Evolutionary conservation across 768 basidiomycete genomes (phyloP), one percentile per base, ranked within the genome.

Genomic region (Lactarius sanguifluus): DNA sequence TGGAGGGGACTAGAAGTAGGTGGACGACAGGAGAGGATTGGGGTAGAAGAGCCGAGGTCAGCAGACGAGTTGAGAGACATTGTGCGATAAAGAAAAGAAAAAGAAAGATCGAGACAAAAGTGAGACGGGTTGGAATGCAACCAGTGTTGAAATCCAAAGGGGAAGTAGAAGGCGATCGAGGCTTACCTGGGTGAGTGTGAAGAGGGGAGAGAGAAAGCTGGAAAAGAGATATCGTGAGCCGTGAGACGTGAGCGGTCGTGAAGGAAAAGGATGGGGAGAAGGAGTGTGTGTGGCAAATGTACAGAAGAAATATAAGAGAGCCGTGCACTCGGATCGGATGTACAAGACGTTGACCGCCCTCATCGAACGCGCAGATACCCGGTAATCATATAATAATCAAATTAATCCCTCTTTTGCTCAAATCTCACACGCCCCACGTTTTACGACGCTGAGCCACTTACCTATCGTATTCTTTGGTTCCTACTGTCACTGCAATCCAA

Each of bases 391-490:
- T 58, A 30, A 30, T 30, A 47, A 57, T 62, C 57, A 57, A 67
- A 67, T 67, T 63, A 63, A 23, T 25, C 56, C 67, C 61, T 25
- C 23, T 69, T 36, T 47, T 28, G 55, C 45, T 52, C 23, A 58
- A 56, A 18, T 65, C 74, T 80, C 78, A 71, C 78, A 79, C 78
- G 78, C 73, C 73, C 79, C 78, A 79, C 79, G 78, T 79, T 80
- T 78, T 73, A 71, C 79, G 72, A 69, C 66, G 78, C 73, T 72
- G 59, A 76, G 63, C 66, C 70, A 56, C 66, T 67, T 59, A 64
- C 62, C 62, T 73, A 28, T 56, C 45, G 28, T 25, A 52, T 30
- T 59, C 30, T 52, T 66, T 50, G 12, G 54, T 36, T 62, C 57
- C 57, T 58, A 38, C 56, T 62, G 38, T 57, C 65, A 32, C 30